Evolutionary conservation across 2,329 filamentous ascomycete species (phyloP), one percentile per base, ranked within the genome.

Genomic region (Sporothrix brasiliensis): DNA sequence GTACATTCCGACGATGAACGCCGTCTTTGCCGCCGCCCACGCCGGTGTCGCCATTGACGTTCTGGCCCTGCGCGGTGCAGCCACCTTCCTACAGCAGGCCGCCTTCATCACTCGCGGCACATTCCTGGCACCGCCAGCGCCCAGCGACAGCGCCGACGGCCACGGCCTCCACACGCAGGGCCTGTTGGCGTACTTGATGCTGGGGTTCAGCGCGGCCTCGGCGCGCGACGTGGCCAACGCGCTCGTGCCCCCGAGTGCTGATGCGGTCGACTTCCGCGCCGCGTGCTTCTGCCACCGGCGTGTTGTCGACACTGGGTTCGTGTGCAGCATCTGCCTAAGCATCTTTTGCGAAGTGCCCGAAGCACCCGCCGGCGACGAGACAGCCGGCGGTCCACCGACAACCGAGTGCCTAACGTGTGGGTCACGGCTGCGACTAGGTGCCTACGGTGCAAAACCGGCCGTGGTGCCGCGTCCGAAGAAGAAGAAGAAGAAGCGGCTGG

Each of bases 1-100:
- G 80, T 99, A 99, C 82, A 99, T 99, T 70, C 91, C 94, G 0
- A 95, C 97, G 75, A 99, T 99, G 95, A 99, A 99, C 81, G 88
- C 91, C 76, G 97, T 98, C 72, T 99, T 99, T 80, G 95, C 95
- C 2, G 95, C 94, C 71, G 92, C 97, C 77, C 90, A 94, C 74
- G 87, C 93, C 69, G 88, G 88, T 75, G 93, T 99, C 73, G 92
- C 94, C 30, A 93, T 99, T 76, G 95, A 99, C 79, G 94, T 97
- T 47, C 87, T 97, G 72, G 91, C 96, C 74, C 85, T 99, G 14
- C 89, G 91, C 54, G 93, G 92, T 27, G 88, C 93, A 75, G 92
- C 94, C 0, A 94, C 97, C 13, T 96, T 99, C 79, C 84, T 99
- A 65, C 94, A 99, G 78, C 95, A 99, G 81, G 95, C 95, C 16